These are phyloP conservation scores for Lentinus brumalis DNA, from an alignment of 768 basidiomycete species.

Conservation along the genomic window DNA sequence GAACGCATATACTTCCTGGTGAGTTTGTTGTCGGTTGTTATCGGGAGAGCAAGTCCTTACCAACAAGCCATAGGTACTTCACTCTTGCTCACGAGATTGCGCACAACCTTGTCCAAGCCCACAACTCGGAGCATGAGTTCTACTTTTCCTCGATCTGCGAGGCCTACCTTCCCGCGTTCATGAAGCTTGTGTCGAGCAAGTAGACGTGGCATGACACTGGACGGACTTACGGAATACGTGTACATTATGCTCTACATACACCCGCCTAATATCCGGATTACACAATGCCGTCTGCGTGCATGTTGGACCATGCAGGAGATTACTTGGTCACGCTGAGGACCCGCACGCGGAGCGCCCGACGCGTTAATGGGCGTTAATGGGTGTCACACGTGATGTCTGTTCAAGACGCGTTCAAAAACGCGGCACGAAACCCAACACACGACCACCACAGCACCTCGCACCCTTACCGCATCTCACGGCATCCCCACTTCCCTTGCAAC, in stretches of 20 bases:
- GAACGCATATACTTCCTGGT: slow-evolving; percentile 85
- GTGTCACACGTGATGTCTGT: slow-evolving; percentile 21
- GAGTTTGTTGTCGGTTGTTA: slow-evolving; percentile 16
- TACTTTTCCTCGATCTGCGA: slow-evolving; percentile 93
- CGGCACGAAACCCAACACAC: slow-evolving; percentile 21
- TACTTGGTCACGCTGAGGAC: too few species aligned
- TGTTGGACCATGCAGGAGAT: too few species aligned
- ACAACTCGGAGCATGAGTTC: slow-evolving; percentile 93
- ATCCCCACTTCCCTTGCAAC: not conserved
- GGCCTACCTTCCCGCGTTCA: slow-evolving; percentile 42
- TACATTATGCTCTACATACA: not conserved
- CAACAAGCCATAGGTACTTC: slow-evolving; percentile 66
- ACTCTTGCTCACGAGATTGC: slow-evolving; percentile 92
- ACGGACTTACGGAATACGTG: not conserved
- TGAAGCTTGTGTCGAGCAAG: slow-evolving; percentile 6
- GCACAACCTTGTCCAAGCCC: slow-evolving; percentile 84
- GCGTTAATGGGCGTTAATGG: not conserved
- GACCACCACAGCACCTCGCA: slow-evolving; percentile 9
- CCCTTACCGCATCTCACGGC: not conserved
- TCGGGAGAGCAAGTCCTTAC: not conserved
- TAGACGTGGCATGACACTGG: slow-evolving; percentile 2
- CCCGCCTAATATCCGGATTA: not conserved
- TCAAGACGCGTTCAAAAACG: slow-evolving; percentile 26
- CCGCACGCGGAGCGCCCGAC: not conserved
- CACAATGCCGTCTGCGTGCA: not conserved